These are phyloP conservation scores for Paecilomyces sp. DNA, from an alignment of 2,329 filamentous ascomycete genomes.

Conservation along the genomic window DNA sequence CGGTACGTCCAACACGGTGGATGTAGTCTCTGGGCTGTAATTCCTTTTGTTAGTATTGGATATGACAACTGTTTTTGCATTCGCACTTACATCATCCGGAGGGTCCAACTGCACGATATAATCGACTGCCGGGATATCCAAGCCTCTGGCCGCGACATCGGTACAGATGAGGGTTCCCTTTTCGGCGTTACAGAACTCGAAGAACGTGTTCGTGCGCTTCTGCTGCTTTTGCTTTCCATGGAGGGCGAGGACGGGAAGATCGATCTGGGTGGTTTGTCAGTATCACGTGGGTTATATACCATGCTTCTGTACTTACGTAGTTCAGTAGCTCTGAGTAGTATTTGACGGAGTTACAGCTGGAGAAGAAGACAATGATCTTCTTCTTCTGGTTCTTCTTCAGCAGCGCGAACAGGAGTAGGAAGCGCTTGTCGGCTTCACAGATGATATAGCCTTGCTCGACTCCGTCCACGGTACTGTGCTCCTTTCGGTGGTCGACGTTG, in stretches of 20 bases:
- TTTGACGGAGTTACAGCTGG: constrained; percentile 85
- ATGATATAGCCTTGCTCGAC: constrained; percentile 94
- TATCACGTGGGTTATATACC: constrained; percentile 49
- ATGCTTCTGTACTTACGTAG: constrained; percentile 44
- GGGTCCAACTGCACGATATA: constrained; percentile 97
- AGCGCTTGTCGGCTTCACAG: constrained; percentile 88
- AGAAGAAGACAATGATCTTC: constrained; percentile 97
- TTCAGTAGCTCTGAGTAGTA: constrained; percentile 94
- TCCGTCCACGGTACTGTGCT: constrained; percentile 86
- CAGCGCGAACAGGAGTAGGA: constrained; percentile 90
- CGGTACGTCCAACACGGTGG: constrained; percentile 92
- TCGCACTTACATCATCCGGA: constrained; percentile 59
- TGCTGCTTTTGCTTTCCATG: constrained; percentile 98
- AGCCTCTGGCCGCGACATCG: constrained; percentile 87
- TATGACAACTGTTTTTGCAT: not conserved
- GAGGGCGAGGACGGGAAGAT: constrained; percentile 77
- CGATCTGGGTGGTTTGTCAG: constrained; percentile 95
- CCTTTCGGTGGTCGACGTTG: constrained; percentile 86
- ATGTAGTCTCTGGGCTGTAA: constrained; percentile 71
- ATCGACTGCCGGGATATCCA: constrained; percentile 93
- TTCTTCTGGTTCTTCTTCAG: constrained; percentile 87
- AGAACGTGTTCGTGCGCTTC: constrained; percentile 97
- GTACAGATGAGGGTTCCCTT: constrained; percentile 90
- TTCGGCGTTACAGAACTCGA: constrained; percentile 84
- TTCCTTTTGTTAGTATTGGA: not conserved